Base-by-base conservation (phyloP, 805 yeast species). In the Candida coquimbonensis region DNA sequence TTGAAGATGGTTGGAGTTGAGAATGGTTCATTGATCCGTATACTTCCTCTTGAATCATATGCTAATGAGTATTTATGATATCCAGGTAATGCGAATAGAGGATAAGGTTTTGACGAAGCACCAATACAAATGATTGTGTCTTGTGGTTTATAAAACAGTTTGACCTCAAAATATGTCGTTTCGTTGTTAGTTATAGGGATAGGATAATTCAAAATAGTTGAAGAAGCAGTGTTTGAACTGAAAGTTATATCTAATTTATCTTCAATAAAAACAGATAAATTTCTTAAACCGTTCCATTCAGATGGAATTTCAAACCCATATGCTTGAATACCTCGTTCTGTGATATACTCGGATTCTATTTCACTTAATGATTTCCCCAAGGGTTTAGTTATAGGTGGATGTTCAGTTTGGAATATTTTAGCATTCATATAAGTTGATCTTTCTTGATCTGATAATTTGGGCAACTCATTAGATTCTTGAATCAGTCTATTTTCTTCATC, bases 291-390 rank as follows among this genome's bases (percentile, higher is more conserved):
- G 9, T 71, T 62, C 48, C 45, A 45, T 56, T 68, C 68, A 13
- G 46, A 41, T 14, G 55, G 55, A 12, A 48, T 47, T 38, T 53
- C 68, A 48, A 68, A 70, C 17, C 32, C 32, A 36, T 57, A 75
- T 21, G 82, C 80, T 43, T 70, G 73, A 59, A 93, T 91, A 55
- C 90, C 95, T 87, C 95, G 90, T 1, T 97, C 98, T 14, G 27
- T 41, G 21, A 56, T 49, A 39, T 74, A 66, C 1, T 90, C 83
- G 3, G 96, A 96, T 60, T 87, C 89, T 52, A 88, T 95, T 53
- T 88, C 95, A 26, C 87, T 86, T 19, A 83, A 65, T 1, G 63
- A 52, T 4, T 59, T 48, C 7, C 62, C 63, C 16, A 65, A 57
- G 38, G 61, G 75, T 45, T 55, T 48, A 0, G 78, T 61, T 8